Conservation (phyloP, 2,329 filamentous ascomycete genomes). For the Ophiocordyceps polyrhachis-furcata region DNA sequence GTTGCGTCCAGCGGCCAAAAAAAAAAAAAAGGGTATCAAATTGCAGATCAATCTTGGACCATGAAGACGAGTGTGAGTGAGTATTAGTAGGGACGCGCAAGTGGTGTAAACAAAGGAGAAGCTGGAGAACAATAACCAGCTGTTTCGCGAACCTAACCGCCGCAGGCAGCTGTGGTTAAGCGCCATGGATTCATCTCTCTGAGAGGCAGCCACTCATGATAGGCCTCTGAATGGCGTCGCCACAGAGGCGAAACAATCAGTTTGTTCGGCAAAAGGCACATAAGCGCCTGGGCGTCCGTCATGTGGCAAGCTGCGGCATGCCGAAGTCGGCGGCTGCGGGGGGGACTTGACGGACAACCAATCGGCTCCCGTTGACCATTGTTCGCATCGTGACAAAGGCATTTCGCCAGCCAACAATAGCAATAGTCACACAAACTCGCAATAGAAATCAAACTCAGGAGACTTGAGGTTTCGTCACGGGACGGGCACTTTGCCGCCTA, state of each 20-base stretch:
- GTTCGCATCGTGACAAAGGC: background rate
- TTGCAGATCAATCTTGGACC: background rate
- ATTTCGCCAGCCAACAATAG: background rate
- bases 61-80: background rate
- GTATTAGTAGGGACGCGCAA: background rate
- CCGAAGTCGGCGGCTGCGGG: background rate
- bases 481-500: too few species aligned
- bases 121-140: background rate
- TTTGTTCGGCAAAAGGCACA: background rate
- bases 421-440: too few species aligned
- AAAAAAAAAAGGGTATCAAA: background rate
- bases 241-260: background rate
- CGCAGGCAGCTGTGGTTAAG: background rate
- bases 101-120: background rate
- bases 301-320: background rate
- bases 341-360: background rate
- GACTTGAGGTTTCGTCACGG: too few species aligned
- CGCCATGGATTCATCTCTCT: background rate
- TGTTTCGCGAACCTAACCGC: background rate
- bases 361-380: background rate
- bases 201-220: background rate
- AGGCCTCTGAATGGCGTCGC: background rate
- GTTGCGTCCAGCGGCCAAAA: background rate
- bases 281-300: background rate
- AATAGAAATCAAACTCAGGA: too few species aligned